phyloP scores from a whole-genome alignment of 2,329 filamentous ascomycete species.

The Pyrenophora tritici-repentis region DNA sequence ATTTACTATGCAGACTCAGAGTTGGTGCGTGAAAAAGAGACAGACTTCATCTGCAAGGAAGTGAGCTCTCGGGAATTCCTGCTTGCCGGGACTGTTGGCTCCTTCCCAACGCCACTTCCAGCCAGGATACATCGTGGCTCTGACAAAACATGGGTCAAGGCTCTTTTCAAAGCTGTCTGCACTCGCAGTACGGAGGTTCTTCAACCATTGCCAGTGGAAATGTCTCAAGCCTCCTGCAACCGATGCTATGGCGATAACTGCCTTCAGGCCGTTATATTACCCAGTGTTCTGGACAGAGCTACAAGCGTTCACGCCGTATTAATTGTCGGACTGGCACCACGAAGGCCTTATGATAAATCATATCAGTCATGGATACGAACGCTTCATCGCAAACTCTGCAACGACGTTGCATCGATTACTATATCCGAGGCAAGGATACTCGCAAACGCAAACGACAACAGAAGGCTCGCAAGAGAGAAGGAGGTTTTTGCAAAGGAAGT shows the following conservation, averaged over 20 bases:
- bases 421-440: background rate
- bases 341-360: conserved; percentile 1
- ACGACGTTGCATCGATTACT: background rate
- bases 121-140: background rate
- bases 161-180: background rate
- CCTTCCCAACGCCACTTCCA: conserved; percentile 1
- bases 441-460: conserved; percentile 1
- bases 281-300: background rate
- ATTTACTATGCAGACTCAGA: background rate
- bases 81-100: background rate
- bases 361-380: conserved; percentile 8
- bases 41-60: background rate
- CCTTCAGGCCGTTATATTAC: conserved; percentile 1
- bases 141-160: background rate
- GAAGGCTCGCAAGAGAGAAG: background rate
- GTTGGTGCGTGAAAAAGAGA: background rate
- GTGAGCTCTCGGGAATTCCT: background rate
- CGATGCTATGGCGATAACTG: conserved; percentile 7
- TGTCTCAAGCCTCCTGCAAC: background rate
- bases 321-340: conserved; percentile 5
- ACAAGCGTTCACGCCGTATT: background rate
- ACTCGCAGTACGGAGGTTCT: background rate
- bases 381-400: conserved; percentile 6
- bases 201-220: background rate
- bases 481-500: background rate